Percentiles rank a stretch among this genome's conserved stretches.
phyloP scores from a whole-genome alignment of 1,139 yeast species.

The Nakaseomyces delphensis region DNA sequence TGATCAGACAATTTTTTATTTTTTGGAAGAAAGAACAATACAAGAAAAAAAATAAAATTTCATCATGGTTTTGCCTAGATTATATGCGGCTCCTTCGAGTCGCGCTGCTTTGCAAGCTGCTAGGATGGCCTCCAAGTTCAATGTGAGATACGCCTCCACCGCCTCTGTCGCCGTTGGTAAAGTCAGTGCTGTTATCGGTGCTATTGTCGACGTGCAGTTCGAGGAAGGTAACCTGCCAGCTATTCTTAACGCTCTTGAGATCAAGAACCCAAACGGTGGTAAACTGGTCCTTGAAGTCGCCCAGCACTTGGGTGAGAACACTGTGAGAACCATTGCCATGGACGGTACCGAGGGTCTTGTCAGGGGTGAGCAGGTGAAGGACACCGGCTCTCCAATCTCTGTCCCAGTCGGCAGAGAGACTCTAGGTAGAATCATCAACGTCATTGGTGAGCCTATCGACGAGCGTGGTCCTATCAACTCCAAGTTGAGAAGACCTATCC shows the following conservation, averaged over 20 bases:
- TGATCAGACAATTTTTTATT: neutral
- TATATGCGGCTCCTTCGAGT: slow-evolving; percentile 70
- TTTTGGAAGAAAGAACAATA: slow-evolving; percentile 4
- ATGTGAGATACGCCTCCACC: slow-evolving; percentile 67
- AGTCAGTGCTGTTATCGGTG: slow-evolving; percentile 99
- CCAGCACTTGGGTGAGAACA: slow-evolving; percentile 99
- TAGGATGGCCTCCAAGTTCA: slow-evolving; percentile 56
- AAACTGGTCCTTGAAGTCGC: slow-evolving; percentile 94
- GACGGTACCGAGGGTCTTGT: slow-evolving; percentile 99
- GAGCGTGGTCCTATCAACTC: slow-evolving; percentile 98
- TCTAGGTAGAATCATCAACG: slow-evolving; percentile 96
- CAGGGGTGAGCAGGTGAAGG: slow-evolving; percentile 87
- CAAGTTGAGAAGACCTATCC: slow-evolving; percentile 92
- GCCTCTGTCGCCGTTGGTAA: slow-evolving; percentile 67
- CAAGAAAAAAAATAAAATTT: slow-evolving; percentile 8
- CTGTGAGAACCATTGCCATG: slow-evolving; percentile 99
- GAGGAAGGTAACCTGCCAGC: slow-evolving; percentile 96
- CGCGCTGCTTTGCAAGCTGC: slow-evolving; percentile 89
- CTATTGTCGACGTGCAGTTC: slow-evolving; percentile 98
- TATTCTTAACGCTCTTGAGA: slow-evolving; percentile 91
- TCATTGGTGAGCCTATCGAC: slow-evolving; percentile 98
- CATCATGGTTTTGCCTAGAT: slow-evolving; percentile 75
- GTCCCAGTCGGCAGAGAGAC: slow-evolving; percentile 99
- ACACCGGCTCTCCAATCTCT: slow-evolving; percentile 97
- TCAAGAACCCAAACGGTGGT: slow-evolving; percentile 54